phyloP scores from a whole-genome alignment of 1,284 basidiomycete genomes.

The Ceratobasidium sp. region DNA sequence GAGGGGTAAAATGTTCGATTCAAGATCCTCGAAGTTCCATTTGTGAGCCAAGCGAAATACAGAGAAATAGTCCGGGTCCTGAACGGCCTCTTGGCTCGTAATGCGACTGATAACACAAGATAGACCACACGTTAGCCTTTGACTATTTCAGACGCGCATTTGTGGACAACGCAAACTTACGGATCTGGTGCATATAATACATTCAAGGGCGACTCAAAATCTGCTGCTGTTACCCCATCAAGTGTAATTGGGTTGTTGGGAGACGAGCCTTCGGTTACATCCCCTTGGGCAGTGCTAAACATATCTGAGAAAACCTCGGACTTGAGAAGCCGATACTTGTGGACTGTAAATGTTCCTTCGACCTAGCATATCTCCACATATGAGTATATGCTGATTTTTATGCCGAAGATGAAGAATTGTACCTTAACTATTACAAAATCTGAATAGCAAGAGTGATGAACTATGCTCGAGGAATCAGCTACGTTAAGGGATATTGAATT shows the following conservation, averaged over 20 bases:
- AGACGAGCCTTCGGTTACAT: not conserved
- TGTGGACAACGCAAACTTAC: too few species aligned
- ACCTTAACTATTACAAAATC: too few species aligned
- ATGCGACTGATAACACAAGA: not conserved
- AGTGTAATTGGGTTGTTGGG: constrained; percentile 12
- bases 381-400: too few species aligned
- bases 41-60: constrained; percentile 15
- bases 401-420: too few species aligned
- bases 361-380: too few species aligned
- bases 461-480: too few species aligned
- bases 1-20: not conserved
- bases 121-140: too few species aligned
- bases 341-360: not conserved
- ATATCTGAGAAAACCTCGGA: constrained; percentile 12
- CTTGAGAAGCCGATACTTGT: constrained; percentile 16
- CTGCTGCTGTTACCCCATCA: not conserved
- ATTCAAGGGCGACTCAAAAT: constrained; percentile 9
- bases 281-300: not conserved
- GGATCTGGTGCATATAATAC: constrained; percentile 7
- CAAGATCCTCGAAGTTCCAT: constrained; percentile 23
- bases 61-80: not conserved
- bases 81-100: not conserved
- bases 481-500: too few species aligned
- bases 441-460: too few species aligned
- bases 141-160: too few species aligned